These are phyloP conservation scores for Austroboletus niveus DNA, from an alignment of 1,284 basidiomycete genomes.

Conservation along the genomic window DNA sequence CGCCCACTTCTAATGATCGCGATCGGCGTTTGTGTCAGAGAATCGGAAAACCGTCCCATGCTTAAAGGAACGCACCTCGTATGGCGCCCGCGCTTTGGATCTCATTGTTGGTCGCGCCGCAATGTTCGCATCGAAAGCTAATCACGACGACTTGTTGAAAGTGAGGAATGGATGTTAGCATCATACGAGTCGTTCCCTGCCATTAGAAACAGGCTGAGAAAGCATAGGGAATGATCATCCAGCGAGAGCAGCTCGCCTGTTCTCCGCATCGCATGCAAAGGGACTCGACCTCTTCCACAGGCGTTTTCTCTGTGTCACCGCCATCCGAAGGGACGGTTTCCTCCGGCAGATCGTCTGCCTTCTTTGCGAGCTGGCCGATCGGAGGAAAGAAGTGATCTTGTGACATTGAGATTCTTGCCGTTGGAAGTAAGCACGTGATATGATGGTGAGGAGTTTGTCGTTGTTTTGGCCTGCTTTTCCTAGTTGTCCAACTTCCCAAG, in stretches of 20 bases:
- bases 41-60: neutral
- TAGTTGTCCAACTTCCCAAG: too few relatives aligned
- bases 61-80: constrained; percentile 56
- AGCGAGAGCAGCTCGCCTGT: constrained; percentile 52
- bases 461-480: too few relatives aligned
- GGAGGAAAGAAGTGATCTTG: too few relatives aligned
- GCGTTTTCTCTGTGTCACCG: constrained; percentile 41
- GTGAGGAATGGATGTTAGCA: constrained; percentile 95
- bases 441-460: too few relatives aligned
- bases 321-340: constrained; percentile 11
- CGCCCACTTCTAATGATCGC: constrained; percentile 54
- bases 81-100: constrained; percentile 91
- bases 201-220: constrained; percentile 17
- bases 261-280: constrained; percentile 94
- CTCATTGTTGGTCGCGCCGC: constrained; percentile 90
- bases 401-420: too few relatives aligned
- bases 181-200: constrained; percentile 87
- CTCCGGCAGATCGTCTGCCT: constrained; percentile 27
- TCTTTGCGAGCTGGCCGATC: too few relatives aligned
- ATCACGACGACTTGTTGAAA: constrained; percentile 96
- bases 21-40: neutral
- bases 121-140: constrained; percentile 95
- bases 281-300: constrained; percentile 83
- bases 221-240: neutral
- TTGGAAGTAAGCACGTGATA: too few relatives aligned